phyloP scores from a whole-genome alignment of 306 rosid genomes.

The cucumber (Cucumis sativus) region Cucumber_9930_V3 NC_026659.2:22471001-22471500 shows the following conservation, averaged over 20 bases:
- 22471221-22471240: slow-evolving; percentile 33
- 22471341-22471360: not conserved
- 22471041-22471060: not conserved
- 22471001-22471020: slow-evolving; percentile 43
- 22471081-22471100: slow-evolving; percentile 12
- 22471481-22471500: slow-evolving; percentile 12
- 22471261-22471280: not conserved
- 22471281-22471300: not conserved
- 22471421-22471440: not conserved
- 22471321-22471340: not conserved
- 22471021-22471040: not conserved
- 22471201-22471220: slow-evolving; percentile 38
- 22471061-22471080: not conserved
- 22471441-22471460: not conserved
- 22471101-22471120: slow-evolving; percentile 14
- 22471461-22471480: slow-evolving; percentile 15
- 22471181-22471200: slow-evolving; percentile 31
- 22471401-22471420: not conserved
- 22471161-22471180: slow-evolving; percentile 22
- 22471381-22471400: not conserved
- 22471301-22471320: not conserved
- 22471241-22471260: slow-evolving; percentile 26
- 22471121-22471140: slow-evolving; percentile 27
- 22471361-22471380: not conserved
- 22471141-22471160: slow-evolving; percentile 16